Conservation (phyloP, 2,329 filamentous ascomycete species). For the Xenosphaeropsis pyriputrescens region DNA sequence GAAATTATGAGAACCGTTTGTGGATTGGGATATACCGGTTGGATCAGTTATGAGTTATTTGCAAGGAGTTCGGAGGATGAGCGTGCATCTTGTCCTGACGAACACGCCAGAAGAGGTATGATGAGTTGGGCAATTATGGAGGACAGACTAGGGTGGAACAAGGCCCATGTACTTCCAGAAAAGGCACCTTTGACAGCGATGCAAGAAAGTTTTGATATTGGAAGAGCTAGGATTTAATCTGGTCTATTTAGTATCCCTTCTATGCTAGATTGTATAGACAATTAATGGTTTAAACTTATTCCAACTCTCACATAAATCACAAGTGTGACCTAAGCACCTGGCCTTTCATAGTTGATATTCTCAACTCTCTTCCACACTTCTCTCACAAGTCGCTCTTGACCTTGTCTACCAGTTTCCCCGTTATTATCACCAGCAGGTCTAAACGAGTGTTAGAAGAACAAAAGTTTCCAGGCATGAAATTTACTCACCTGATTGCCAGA, state of each 20-base stretch:
- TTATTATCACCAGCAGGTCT: conserved; percentile 49
- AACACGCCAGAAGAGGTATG: conserved; percentile 35
- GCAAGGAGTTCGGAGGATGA: conserved; percentile 32
- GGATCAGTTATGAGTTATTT: conserved; percentile 45
- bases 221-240: too few species aligned
- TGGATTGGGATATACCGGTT: conserved; percentile 40
- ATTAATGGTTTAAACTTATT: too few species aligned
- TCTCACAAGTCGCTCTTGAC: conserved; percentile 55
- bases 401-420: conserved; percentile 47
- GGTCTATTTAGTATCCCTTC: too few species aligned
- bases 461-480: neutral
- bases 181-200: too few species aligned
- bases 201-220: too few species aligned
- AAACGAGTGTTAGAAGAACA: neutral
- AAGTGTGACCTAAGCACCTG: conserved; percentile 29
- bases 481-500: conserved; percentile 45
- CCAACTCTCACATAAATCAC: conserved; percentile 2
- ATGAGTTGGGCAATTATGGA: conserved; percentile 32
- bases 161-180: too few species aligned
- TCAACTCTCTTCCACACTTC: conserved; percentile 60
- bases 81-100: conserved; percentile 26
- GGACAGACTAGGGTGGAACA: too few species aligned
- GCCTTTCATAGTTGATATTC: conserved; percentile 50
- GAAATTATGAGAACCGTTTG: conserved; percentile 36
- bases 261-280: too few species aligned